Base-by-base conservation (phyloP, 2,329 filamentous ascomycete species). In the Ilyonectria robusta region DNA sequence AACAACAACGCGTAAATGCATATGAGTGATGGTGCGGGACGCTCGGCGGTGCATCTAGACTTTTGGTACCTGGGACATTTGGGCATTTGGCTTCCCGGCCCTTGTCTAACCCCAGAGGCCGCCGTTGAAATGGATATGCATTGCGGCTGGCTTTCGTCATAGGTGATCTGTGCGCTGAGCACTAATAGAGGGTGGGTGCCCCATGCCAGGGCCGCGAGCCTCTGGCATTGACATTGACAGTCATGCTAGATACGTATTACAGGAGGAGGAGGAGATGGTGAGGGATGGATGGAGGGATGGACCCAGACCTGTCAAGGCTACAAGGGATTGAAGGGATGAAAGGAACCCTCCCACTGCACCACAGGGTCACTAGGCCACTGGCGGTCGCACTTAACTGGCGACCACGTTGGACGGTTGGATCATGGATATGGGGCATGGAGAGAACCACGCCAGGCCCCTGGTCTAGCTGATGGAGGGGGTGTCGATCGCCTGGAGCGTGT, bases 401-500 rank as follows among this genome's bases (percentile, higher is more conserved):
- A n/a, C 17, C 40, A n/a, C 40, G 8, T 42, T 42, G 40, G 40
- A 42, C 15, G 40, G 40, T 42, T n/a, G 40, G n/a, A 21, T 21
- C 21, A 21, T 21, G 21, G 21, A n/a, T 42, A 33, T 33, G 31
- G 31, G 31, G 31, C 31, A 33, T 33, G 8, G 31, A 11, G 31
- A 33, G 40, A 42, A n/a, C 40, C 40, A 42, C 17, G 15, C 40
- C 15, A n/a, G 40, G n/a, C 40, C 40, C 59, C 54, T 65, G 44
- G 67, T 47, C 59, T 42, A n/a, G 40, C 9, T 55, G 44, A 47
- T 66, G 53, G 57, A 66, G 56, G 62, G 67, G 61, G 56, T 59
- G 68, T 65, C 59, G 70, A 72, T 72, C 70, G 55, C 50, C 67
- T 67, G 48, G 54, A 58, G 42, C 60, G 33, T 60, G 59, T 53